These are phyloP conservation scores for Phytophthora multivora DNA, from an alignment of 352 stramenopile genomes.

Conservation along the genomic window DNA sequence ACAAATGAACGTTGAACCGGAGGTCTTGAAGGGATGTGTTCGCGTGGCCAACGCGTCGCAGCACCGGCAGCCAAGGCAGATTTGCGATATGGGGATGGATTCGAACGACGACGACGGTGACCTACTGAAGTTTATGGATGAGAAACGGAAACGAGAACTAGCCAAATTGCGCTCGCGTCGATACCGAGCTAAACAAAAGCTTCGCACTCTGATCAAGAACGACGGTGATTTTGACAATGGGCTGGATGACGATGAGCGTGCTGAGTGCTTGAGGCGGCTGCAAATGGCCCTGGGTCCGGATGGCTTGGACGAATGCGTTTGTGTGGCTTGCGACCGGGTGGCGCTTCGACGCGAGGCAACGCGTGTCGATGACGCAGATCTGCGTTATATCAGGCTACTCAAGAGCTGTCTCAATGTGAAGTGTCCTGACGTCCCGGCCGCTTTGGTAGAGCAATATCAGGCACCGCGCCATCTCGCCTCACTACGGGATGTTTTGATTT, in stretches of 20 bases:
- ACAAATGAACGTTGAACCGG: too few species aligned
- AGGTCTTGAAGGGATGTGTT: too few species aligned
- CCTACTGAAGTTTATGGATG: too few species aligned
- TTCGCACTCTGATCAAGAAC: neutral
- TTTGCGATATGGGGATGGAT: too few species aligned
- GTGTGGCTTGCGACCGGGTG: neutral
- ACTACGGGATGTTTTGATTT: neutral
- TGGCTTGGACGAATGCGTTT: constrained; percentile 9
- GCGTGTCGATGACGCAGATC: neutral
- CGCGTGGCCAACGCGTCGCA: too few species aligned
- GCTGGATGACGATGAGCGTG: neutral
- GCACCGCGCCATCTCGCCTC: neutral
- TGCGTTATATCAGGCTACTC: neutral
- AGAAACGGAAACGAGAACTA: too few species aligned
- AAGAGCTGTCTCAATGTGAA: neutral
- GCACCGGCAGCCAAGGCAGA: too few species aligned
- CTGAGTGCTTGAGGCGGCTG: neutral
- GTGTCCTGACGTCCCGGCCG: neutral
- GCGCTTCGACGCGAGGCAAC: neutral
- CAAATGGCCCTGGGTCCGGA: neutral
- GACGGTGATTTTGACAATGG: neutral
- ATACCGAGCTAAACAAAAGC: neutral
- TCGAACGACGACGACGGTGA: too few species aligned
- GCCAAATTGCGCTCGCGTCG: neutral
- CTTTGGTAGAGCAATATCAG: constrained; percentile 4